These are phyloP conservation scores for Teunomyces gatunensis DNA, from an alignment of 805 yeast genomes.

Conservation along the genomic window DNA sequence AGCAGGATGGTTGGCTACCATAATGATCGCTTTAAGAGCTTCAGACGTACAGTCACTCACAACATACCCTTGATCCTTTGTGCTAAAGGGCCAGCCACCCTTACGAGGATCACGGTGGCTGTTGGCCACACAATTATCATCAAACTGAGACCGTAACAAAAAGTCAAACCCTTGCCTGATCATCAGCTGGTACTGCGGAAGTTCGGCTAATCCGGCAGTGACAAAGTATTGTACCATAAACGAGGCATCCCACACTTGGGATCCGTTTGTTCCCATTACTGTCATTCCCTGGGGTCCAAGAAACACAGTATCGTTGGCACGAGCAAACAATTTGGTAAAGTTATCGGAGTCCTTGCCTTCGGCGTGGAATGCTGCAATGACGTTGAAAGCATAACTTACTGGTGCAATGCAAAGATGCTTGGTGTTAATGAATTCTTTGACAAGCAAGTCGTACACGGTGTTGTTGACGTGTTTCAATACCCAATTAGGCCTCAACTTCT, in stretches of 20 bases:
- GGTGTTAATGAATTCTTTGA: constrained; percentile 76
- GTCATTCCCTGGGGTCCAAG: constrained; percentile 90
- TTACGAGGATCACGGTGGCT: constrained; percentile 77
- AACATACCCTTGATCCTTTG: constrained; percentile 93
- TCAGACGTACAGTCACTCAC: constrained; percentile 98
- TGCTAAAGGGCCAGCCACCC: constrained; percentile 97
- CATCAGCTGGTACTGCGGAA: constrained; percentile 60
- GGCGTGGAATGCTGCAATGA: constrained; percentile 65
- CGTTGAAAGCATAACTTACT: constrained; percentile 80
- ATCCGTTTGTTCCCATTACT: constrained; percentile 96
- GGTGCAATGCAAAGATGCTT: constrained; percentile 89
- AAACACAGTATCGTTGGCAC: constrained; percentile 75
- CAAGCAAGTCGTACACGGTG: constrained; percentile 58
- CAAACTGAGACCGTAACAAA: constrained; percentile 80
- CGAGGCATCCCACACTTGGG: constrained; percentile 96
- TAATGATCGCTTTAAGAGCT: constrained; percentile 86
- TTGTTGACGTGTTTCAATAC: constrained; percentile 50
- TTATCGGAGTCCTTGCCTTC: constrained; percentile 67
- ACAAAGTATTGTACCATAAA: constrained; percentile 84
- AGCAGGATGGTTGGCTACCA: constrained; percentile 71
- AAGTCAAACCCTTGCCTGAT: constrained; percentile 69
- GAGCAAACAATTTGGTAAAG: constrained; percentile 51
- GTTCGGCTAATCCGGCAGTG: constrained; percentile 72
- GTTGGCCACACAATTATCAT: constrained; percentile 71
- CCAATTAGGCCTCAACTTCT: constrained; percentile 77